Percentiles rank a stretch among this genome's conserved stretches.
Conservation (phyloP, 2,329 filamentous ascomycete genomes). For the Botrytis fragariae region DNA sequence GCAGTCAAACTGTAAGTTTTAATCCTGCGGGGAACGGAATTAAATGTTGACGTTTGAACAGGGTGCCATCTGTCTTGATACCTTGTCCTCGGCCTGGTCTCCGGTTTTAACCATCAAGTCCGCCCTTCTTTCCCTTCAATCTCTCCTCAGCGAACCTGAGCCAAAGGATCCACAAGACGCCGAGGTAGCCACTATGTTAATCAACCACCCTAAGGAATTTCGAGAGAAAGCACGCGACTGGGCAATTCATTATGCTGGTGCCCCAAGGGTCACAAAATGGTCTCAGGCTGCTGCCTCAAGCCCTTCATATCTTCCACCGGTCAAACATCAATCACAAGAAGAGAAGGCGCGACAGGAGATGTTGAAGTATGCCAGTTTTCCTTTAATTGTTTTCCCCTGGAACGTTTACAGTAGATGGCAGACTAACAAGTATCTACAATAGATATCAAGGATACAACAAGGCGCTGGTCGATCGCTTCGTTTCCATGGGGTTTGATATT, state of each 20-base stretch:
- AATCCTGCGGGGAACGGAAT: neutral
- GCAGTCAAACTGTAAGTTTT: slow-evolving; percentile 77
- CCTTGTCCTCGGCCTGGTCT: slow-evolving; percentile 85
- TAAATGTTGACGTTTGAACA: slow-evolving; percentile 43
- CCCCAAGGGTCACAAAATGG: slow-evolving; percentile 56
- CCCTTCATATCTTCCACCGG: slow-evolving; percentile 37
- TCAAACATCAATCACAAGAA: slow-evolving; percentile 32
- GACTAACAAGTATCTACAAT: slow-evolving; percentile 25
- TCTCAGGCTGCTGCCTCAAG: slow-evolving; percentile 42
- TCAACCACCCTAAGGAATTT: slow-evolving; percentile 75
- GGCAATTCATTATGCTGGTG: slow-evolving; percentile 80
- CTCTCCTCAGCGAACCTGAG: slow-evolving; percentile 88
- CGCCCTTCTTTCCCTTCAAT: slow-evolving; percentile 87
- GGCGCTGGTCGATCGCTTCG: slow-evolving; percentile 77
- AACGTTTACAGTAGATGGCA: slow-evolving; percentile 5
- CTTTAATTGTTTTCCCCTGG: neutral
- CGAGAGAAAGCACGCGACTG: slow-evolving; percentile 82
- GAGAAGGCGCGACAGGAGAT: slow-evolving; percentile 32
- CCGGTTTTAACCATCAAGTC: slow-evolving; percentile 96
- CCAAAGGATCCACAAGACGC: slow-evolving; percentile 96
- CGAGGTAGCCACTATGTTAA: slow-evolving; percentile 87
- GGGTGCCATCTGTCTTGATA: slow-evolving; percentile 97
- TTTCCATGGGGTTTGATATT: slow-evolving; percentile 87
- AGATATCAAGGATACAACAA: slow-evolving; percentile 89
- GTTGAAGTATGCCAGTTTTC: slow-evolving; percentile 25